Conservation (phyloP, 305 asterid species). For the Fraxinus albicans region DNA sequence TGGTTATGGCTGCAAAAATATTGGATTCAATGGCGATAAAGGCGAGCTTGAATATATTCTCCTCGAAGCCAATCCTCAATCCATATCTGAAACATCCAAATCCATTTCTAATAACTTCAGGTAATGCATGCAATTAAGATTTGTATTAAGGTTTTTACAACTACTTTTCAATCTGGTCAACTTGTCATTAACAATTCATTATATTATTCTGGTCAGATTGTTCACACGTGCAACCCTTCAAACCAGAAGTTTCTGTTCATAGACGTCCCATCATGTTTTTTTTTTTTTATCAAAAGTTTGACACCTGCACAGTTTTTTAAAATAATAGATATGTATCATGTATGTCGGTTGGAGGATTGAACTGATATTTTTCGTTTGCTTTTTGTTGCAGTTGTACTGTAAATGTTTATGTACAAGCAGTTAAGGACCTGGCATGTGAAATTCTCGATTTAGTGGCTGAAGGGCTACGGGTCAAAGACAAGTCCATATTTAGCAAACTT, state of each 20-base stretch:
- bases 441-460: slow-evolving; percentile 40
- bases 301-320: no score
- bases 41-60: slow-evolving; percentile 45
- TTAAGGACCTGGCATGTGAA: slow-evolving; percentile 31
- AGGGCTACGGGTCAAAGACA: slow-evolving; percentile 27
- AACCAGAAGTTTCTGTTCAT: background rate
- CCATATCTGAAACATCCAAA: slow-evolving; percentile 28
- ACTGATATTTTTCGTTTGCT: background rate
- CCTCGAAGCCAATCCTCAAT: slow-evolving; percentile 31
- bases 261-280: background rate
- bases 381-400: slow-evolving; percentile 17
- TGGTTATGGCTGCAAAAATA: slow-evolving; percentile 48
- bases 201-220: background rate
- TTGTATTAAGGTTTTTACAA: no score
- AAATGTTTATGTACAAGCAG: slow-evolving; percentile 31
- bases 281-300: background rate
- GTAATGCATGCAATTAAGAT: slow-evolving; percentile 12
- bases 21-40: slow-evolving; percentile 42
- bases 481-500: slow-evolving; percentile 28
- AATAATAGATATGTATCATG: no score
- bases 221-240: background rate
- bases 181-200: background rate
- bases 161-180: background rate
- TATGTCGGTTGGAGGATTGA: background rate
- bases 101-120: slow-evolving; percentile 32